These are phyloP conservation scores for Ophiorrhiza pumila DNA, from an alignment of 257 asterid species.

Conservation along the genomic window DNA sequence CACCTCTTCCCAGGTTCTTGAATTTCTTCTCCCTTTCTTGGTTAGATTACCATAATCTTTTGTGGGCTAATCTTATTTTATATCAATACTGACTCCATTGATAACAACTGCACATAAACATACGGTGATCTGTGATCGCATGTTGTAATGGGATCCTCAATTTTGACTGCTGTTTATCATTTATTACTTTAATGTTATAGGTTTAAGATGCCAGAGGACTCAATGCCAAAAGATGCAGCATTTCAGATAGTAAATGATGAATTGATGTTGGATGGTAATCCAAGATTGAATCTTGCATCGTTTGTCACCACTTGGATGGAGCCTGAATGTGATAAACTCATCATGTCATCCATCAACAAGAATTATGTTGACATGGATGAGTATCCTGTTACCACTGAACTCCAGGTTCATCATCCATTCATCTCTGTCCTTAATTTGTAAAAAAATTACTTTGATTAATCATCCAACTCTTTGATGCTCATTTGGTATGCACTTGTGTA, in stretches of 20 bases:
- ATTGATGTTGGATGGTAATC: conserved; percentile 75
- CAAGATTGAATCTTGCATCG: conserved; percentile 70
- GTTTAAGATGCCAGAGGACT: conserved; percentile 44
- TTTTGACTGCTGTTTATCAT: background rate
- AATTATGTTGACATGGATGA: conserved; percentile 80
- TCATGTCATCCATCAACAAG: conserved; percentile 58
- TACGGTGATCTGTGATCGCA: too few relatives aligned
- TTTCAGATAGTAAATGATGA: conserved; percentile 69
- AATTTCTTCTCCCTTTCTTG: background rate
- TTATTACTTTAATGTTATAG: conserved; percentile 12
- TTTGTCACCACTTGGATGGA: conserved; percentile 89
- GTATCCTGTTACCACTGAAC: conserved; percentile 81
- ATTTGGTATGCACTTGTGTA: too few relatives aligned
- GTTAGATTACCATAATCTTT: background rate
- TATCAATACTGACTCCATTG: too few relatives aligned
- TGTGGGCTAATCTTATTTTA: background rate
- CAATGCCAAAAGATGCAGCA: conserved; percentile 79
- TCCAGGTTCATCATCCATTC: conserved; percentile 36
- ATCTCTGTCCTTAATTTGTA: background rate
- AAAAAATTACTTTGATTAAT: too few relatives aligned
- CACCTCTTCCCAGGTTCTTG: conserved; percentile 54
- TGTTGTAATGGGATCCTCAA: background rate
- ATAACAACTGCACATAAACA: too few relatives aligned
- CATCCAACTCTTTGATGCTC: too few relatives aligned
- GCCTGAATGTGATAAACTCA: conserved; percentile 69